Evolutionary conservation across 352 stramenopile species (phyloP).

Genomic region (Phytophthora fragariae): DNA sequence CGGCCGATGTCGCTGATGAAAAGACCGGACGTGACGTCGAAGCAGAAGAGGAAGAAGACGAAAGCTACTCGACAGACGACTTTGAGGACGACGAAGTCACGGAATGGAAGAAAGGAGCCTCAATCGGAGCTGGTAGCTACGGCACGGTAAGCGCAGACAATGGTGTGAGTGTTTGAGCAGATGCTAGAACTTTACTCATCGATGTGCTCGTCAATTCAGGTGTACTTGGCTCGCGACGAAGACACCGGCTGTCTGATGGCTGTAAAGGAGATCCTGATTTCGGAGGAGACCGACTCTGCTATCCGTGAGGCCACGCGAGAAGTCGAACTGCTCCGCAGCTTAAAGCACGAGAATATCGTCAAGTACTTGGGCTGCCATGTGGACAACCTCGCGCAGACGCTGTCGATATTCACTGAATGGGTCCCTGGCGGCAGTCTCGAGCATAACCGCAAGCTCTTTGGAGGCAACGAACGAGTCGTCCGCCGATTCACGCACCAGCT

Average conservation of each 20-base stretch:
- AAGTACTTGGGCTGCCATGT: constrained; percentile 92
- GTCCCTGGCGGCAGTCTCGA: constrained; percentile 87
- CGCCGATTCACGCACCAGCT: constrained; percentile 86
- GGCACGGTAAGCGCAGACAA: constrained; percentile 49
- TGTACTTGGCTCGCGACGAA: constrained; percentile 93
- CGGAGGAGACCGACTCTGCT: constrained; percentile 49
- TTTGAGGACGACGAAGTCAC: constrained; percentile 62
- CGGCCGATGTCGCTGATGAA: constrained; percentile 7
- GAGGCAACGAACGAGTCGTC: constrained; percentile 74
- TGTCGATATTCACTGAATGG: constrained; percentile 94
- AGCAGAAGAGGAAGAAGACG: constrained; percentile 21
- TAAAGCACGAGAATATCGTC: constrained; percentile 94
- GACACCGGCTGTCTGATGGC: constrained; percentile 89
- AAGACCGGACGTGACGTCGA: constrained; percentile 4
- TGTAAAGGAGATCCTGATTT: constrained; percentile 70
- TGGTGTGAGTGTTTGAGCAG: background rate
- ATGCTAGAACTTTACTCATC: background rate
- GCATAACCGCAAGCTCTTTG: constrained; percentile 85
- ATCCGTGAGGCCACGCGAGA: constrained; percentile 64
- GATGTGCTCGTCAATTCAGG: constrained; percentile 31
- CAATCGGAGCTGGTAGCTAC: constrained; percentile 72
- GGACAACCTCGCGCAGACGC: constrained; percentile 59
- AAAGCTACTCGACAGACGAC: constrained; percentile 50
- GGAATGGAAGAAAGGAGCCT: constrained; percentile 66
- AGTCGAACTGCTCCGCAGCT: constrained; percentile 87